Base-by-base conservation (phyloP, 2,329 filamentous ascomycete genomes). In the Neopestalotiopsis sp. region DNA sequence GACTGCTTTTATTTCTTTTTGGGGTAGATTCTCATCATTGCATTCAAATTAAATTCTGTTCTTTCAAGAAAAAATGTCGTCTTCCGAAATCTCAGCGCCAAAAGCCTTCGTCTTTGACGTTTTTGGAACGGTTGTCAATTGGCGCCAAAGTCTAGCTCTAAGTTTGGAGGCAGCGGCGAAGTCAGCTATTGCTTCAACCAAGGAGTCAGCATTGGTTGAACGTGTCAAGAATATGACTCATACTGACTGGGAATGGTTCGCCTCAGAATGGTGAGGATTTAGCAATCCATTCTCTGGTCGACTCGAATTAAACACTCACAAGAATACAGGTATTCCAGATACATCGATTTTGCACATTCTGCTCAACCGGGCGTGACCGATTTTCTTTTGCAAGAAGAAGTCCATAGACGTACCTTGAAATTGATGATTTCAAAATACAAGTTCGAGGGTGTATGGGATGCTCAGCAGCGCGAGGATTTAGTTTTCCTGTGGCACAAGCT, bases 101-200 rank as follows among this genome's bases (percentile, higher is more conserved):
- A 83, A 83, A 67, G 87, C 84, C 4, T 78, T 89, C 34, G 80
- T 88, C 67, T 89, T 89, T 75, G 88, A 89, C 75, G 86, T 89
- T 67, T 90, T 90, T 74, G 88, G 88, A 45, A 91, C 89, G 4
- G 88, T 89, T 71, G 89, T 91, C 61, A 83, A 91, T 77, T 91
- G 89, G 89, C 86, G 89, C 59, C 81, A 79, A 20, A 86, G 85
- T 2, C 86, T 91, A 4, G 86, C 84, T 13, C 78, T 81, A 13
- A 82, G 82, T 13, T 81, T 92, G 40, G 76, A 81, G 30, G 71
- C 79, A 13, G 79, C 81, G 28, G 82, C 85, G 40, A 71, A 76
- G 10, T 73, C 76, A 6, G 77, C 78, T 38, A 53, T 68, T 72
- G n/a, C 83, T 45, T 76, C 79, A 24, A 78, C 80, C 66, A 81